Conservation (phyloP, 1,284 basidiomycete genomes). For the Papiliotrema terrestris region DNA sequence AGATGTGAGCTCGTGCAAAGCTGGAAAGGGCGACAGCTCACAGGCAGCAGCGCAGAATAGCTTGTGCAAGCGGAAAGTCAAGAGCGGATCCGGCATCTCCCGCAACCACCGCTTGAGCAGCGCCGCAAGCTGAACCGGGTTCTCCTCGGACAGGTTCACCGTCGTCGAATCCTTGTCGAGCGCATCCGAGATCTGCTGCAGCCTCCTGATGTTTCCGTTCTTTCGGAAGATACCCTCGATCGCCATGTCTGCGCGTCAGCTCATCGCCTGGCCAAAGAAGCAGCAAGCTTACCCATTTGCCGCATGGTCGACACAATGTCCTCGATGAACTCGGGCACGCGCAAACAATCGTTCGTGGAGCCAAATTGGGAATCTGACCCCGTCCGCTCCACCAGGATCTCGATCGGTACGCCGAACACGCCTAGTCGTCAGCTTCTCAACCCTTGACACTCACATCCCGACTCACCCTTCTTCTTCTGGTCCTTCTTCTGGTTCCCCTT, state of each 20-base stretch:
- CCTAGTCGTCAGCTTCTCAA: conserved; percentile 49
- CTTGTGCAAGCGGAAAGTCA: conserved; percentile 91
- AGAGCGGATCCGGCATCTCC: conserved; percentile 90
- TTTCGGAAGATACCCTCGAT: conserved; percentile 98
- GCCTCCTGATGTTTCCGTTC: conserved; percentile 92
- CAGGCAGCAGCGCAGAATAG: conserved; percentile 84
- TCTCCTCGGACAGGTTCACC: conserved; percentile 90
- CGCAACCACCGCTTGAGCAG: conserved; percentile 95
- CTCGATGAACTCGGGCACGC: conserved; percentile 95
- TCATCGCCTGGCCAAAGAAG: neutral
- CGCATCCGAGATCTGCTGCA: conserved; percentile 85
- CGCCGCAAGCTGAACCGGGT: conserved; percentile 95
- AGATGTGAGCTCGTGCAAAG: conserved; percentile 4
- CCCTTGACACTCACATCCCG: neutral
- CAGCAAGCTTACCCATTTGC: conserved; percentile 80
- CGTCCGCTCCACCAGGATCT: conserved; percentile 90
- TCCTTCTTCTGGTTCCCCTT: conserved; percentile 82
- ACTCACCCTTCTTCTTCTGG: conserved; percentile 82
- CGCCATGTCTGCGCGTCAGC: conserved; percentile 73
- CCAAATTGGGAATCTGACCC: conserved; percentile 91
- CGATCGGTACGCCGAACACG: conserved; percentile 89
- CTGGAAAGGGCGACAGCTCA: conserved; percentile 50
- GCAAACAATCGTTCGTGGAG: conserved; percentile 75
- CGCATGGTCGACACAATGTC: conserved; percentile 97
- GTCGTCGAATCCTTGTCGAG: conserved; percentile 87